A percentile compares a stretch with the other conserved stretches of the same genome.
These are phyloP conservation scores for Choanephora cucurbitarum DNA, from an alignment of 371 early-diverging fungal species.

Conservation along the genomic window DNA sequence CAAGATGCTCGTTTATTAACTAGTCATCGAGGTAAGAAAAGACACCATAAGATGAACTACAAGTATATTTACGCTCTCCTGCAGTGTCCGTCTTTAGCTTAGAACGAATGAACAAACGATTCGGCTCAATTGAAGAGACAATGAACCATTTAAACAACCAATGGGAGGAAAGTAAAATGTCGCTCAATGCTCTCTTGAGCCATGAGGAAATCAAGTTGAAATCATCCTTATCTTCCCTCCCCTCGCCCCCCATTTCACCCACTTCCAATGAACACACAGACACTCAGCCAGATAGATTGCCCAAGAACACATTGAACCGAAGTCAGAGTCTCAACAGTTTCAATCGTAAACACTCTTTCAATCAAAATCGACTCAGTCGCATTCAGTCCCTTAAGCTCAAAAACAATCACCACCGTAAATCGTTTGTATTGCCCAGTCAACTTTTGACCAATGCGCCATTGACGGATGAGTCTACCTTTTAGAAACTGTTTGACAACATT, in stretches of 20 bases:
- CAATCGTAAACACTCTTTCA: neutral
- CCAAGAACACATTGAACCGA: neutral
- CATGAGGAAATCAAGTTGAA: constrained; percentile 12
- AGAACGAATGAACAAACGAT: constrained; percentile 32
- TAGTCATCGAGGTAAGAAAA: constrained; percentile 25
- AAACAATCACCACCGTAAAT: neutral
- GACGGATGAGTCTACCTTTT: too few relatives aligned
- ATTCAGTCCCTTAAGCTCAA: constrained; percentile 3
- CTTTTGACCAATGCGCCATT: neutral
- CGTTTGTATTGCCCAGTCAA: neutral
- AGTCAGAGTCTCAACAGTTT: neutral
- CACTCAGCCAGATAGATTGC: neutral
- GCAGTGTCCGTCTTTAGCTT: constrained; percentile 10
- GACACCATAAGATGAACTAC: too few relatives aligned
- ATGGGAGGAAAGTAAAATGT: constrained; percentile 39
- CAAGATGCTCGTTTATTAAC: constrained; percentile 36
- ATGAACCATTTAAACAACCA: constrained; percentile 26
- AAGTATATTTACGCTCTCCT: too few relatives aligned
- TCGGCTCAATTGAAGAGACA: constrained; percentile 32
- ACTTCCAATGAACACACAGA: neutral
- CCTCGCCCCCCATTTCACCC: constrained; percentile 45
- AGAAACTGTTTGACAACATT: too few relatives aligned
- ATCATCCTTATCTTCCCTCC: constrained; percentile 13
- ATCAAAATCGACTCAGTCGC: neutral
- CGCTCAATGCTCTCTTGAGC: constrained; percentile 14